phyloP scores from a whole-genome alignment of 2,329 filamentous ascomycete genomes.

The Cordyceps fumosorosea region DNA sequence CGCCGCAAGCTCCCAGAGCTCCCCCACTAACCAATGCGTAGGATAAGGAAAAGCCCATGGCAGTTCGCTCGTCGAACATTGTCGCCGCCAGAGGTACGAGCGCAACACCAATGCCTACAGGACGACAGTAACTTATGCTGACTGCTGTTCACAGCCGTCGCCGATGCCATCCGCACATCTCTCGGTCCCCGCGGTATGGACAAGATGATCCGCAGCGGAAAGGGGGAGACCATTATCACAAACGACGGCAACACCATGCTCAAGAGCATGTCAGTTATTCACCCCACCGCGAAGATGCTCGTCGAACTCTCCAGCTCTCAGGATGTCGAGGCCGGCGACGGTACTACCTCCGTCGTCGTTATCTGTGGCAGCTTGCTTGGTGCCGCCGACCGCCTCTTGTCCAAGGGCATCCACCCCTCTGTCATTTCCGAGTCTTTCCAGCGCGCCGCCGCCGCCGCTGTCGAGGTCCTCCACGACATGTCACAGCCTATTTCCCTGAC shows the following conservation, averaged over 20 bases:
- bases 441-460: constrained; percentile 81
- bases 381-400: constrained; percentile 83
- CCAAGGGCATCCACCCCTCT: constrained; percentile 93
- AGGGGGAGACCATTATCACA: constrained; percentile 96
- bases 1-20: constrained; percentile 26
- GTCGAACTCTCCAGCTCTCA: constrained; percentile 95
- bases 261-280: constrained; percentile 98
- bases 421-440: constrained; percentile 98
- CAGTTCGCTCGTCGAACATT: constrained; percentile 93
- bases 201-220: constrained; percentile 98
- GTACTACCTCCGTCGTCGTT: constrained; percentile 95
- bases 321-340: constrained; percentile 96
- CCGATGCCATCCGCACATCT: constrained; percentile 95
- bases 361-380: constrained; percentile 93
- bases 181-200: constrained; percentile 96
- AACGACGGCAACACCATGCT: constrained; percentile 99
- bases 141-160: constrained; percentile 59
- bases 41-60: constrained; percentile 97
- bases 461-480: constrained; percentile 89
- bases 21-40: constrained; percentile 34
- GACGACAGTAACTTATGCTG: not conserved
- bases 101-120: not conserved
- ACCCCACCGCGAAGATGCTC: constrained; percentile 98
- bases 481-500: constrained; percentile 84
- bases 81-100: constrained; percentile 84